A percentile compares a stretch with the other conserved stretches of the same genome.
phyloP scores from a whole-genome alignment of 1,284 basidiomycete species.

The Cerrena zonata region DNA sequence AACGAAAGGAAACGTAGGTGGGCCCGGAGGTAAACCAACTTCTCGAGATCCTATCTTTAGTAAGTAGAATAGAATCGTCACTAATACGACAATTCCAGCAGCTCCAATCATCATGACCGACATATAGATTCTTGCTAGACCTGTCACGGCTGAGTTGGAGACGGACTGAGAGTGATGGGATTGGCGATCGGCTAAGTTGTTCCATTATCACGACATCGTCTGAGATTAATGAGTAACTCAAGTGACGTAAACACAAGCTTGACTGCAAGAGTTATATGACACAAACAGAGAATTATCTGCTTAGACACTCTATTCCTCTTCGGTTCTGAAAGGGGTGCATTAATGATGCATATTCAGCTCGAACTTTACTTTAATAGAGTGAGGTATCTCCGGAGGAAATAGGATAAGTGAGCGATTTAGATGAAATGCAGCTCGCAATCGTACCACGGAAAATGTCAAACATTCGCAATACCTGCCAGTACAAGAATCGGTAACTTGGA shows the following conservation, averaged over 20 bases:
- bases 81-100: neutral
- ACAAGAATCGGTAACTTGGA: neutral
- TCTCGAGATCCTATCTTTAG: slow-evolving; percentile 2
- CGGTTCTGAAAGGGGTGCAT: neutral
- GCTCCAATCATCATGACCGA: neutral
- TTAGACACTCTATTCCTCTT: too few species aligned
- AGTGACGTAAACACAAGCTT: too few species aligned
- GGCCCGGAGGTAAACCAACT: slow-evolving; percentile 23
- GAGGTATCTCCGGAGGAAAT: neutral
- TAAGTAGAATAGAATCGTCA: neutral
- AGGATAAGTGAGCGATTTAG: neutral
- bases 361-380: neutral
- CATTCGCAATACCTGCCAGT: too few species aligned
- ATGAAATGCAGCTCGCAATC: neutral
- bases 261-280: too few species aligned
- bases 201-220: neutral
- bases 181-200: neutral
- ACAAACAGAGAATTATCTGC: too few species aligned
- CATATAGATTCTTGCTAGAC: neutral
- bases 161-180: neutral
- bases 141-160: neutral
- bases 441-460: neutral
- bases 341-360: neutral
- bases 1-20: slow-evolving; percentile 23
- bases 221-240: neutral